Conservation (phyloP, 306 rosid species). For the Psophocarpus tetragonolobus region DNA sequence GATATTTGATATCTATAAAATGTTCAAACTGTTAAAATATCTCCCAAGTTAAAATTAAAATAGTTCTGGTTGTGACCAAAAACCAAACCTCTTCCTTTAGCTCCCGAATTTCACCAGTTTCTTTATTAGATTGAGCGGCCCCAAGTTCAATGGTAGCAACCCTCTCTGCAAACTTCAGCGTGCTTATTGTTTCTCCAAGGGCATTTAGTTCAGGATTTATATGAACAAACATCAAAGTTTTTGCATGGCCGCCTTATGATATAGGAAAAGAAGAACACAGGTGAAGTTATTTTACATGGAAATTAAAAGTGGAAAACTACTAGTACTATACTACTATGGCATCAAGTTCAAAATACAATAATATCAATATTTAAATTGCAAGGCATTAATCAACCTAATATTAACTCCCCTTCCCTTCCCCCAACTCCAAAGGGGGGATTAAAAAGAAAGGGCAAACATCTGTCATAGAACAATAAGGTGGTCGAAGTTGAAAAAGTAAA, state of each 20-base stretch:
- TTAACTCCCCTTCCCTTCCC: neutral
- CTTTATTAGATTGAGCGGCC: constrained; percentile 88
- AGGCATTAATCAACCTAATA: neutral
- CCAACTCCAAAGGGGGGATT: neutral
- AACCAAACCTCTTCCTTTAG: constrained; percentile 81
- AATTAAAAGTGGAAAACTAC: neutral
- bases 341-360: neutral
- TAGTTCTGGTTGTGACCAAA: constrained; percentile 29
- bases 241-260: constrained; percentile 87
- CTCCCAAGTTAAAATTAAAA: neutral
- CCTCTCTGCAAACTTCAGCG: constrained; percentile 97
- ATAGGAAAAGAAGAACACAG: neutral
- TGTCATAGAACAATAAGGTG: neutral
- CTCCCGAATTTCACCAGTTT: constrained; percentile 81
- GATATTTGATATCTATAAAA: constrained; percentile 68
- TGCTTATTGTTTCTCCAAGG: constrained; percentile 93
- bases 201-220: constrained; percentile 87
- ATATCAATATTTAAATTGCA: constrained; percentile 12
- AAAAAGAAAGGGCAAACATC: neutral
- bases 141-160: constrained; percentile 95
- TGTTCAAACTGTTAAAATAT: neutral
- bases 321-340: too few species aligned
- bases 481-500: neutral
- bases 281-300: neutral
- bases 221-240: constrained; percentile 98